phyloP scores from a whole-genome alignment of 1,139 yeast species.

The Suhomyces terraborum region DNA sequence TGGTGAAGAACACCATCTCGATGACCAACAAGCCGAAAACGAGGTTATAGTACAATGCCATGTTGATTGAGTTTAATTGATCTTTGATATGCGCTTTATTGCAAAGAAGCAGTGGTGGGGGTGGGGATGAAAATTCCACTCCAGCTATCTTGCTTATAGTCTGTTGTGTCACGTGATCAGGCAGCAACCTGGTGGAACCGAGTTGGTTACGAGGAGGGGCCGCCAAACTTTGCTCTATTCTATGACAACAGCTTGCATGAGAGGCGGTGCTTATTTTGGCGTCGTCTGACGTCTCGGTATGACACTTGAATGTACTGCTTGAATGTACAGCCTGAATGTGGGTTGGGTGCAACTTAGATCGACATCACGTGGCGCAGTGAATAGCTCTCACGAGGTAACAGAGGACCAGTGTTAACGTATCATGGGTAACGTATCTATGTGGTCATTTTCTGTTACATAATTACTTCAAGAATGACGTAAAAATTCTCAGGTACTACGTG shows the following conservation, averaged over 20 bases:
- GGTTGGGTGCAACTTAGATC: too few species aligned
- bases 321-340: too few species aligned
- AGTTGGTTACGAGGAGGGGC: background rate
- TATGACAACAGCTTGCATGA: background rate
- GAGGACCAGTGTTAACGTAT: too few species aligned
- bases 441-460: too few species aligned
- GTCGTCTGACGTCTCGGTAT: too few species aligned
- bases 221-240: background rate
- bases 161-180: background rate
- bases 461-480: too few species aligned
- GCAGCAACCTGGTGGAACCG: background rate
- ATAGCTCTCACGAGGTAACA: too few species aligned
- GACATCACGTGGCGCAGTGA: too few species aligned
- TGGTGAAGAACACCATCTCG: conserved; percentile 81
- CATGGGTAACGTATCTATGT: too few species aligned
- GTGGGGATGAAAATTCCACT: background rate
- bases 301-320: too few species aligned
- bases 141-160: background rate
- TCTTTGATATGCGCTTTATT: background rate
- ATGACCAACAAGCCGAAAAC: conserved; percentile 73
- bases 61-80: conserved; percentile 24
- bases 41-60: conserved; percentile 75
- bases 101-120: background rate
- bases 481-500: too few species aligned
- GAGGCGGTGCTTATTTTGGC: background rate